phyloP scores from a whole-genome alignment of 371 early-diverging fungal genomes.

The Massospora cicadina region DNA sequence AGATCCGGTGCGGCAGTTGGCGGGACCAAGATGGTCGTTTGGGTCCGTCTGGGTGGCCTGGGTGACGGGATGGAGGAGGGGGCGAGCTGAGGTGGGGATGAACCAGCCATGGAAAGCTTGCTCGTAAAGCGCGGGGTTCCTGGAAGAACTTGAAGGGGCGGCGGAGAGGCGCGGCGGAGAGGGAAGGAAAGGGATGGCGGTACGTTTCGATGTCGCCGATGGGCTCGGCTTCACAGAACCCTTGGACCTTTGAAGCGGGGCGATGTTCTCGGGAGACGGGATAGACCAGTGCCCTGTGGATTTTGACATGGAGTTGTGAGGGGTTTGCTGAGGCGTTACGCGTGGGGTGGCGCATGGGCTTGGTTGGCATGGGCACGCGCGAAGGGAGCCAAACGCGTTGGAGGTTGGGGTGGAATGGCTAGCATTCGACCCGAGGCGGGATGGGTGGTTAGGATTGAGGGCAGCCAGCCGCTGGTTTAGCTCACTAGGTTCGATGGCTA shows the following conservation, averaged over 20 bases:
- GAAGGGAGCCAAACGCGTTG: background rate
- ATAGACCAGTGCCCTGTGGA: background rate
- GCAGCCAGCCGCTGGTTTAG: background rate
- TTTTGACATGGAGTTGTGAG: background rate
- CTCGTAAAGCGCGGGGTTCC: background rate
- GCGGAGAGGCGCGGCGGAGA: background rate
- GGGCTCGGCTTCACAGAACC: background rate
- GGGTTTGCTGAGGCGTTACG: background rate
- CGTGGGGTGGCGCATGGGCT: background rate
- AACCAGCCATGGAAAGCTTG: slow-evolving; percentile 5
- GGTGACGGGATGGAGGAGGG: background rate
- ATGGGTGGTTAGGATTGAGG: background rate
- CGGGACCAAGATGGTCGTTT: background rate
- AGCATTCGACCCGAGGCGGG: background rate
- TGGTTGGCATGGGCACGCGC: background rate
- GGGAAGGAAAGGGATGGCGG: background rate
- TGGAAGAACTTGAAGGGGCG: background rate
- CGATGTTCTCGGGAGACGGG: background rate
- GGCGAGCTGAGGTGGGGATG: background rate
- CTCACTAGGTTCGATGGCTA: background rate
- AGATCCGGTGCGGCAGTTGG: background rate
- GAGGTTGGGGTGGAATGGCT: background rate
- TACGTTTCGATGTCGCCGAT: background rate
- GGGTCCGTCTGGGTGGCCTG: background rate
- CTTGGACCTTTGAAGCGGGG: background rate